A percentile compares a stretch with the other conserved stretches of the same genome.
Conservation (phyloP, 1,284 basidiomycete species). For the Rhodotorula glutinis region DNA sequence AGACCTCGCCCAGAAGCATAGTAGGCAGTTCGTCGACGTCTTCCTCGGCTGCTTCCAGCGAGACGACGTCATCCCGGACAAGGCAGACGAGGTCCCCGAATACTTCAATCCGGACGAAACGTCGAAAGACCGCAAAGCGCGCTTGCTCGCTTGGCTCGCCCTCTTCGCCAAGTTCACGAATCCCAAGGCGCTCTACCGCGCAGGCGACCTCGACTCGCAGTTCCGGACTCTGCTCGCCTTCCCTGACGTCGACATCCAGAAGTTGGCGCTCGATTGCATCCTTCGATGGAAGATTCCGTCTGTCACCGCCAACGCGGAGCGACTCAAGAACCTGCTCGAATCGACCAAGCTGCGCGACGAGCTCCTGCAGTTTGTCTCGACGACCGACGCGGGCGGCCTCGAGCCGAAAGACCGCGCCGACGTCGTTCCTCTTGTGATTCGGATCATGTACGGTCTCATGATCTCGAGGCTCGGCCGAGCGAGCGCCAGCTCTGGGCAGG, state of each 20-base stretch:
- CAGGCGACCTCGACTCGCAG: slow-evolving; percentile 63
- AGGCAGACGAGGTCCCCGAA: slow-evolving; percentile 24
- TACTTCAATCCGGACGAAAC: slow-evolving; percentile 37
- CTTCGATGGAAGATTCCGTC: slow-evolving; percentile 76
- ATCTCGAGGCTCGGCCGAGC: slow-evolving; percentile 70
- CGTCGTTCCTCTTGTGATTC: slow-evolving; percentile 70
- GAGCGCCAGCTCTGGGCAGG: slow-evolving; percentile 55
- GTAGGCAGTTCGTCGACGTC: slow-evolving; percentile 71
- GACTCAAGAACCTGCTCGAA: slow-evolving; percentile 71
- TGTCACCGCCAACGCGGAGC: slow-evolving; percentile 65
- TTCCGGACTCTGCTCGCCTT: slow-evolving; percentile 78
- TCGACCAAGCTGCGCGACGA: slow-evolving; percentile 86
- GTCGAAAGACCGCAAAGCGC: slow-evolving; percentile 48
- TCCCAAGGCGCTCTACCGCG: slow-evolving; percentile 76
- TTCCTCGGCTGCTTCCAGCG: slow-evolving; percentile 61
- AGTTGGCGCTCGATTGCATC: slow-evolving; percentile 72
- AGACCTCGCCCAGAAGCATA: slow-evolving; percentile 75
- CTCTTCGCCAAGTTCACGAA: slow-evolving; percentile 87
- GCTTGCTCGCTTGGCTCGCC: slow-evolving; percentile 70
- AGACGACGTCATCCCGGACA: slow-evolving; percentile 35
- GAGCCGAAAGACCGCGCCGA: slow-evolving; percentile 63
- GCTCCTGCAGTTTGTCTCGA: slow-evolving; percentile 68
- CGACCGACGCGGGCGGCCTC: slow-evolving; percentile 54
- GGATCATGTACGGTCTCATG: slow-evolving; percentile 86
- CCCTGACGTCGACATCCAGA: slow-evolving; percentile 77